These are phyloP conservation scores for Mortierella sp. DNA, from an alignment of 371 early-diverging fungal species.

Conservation along the genomic window DNA sequence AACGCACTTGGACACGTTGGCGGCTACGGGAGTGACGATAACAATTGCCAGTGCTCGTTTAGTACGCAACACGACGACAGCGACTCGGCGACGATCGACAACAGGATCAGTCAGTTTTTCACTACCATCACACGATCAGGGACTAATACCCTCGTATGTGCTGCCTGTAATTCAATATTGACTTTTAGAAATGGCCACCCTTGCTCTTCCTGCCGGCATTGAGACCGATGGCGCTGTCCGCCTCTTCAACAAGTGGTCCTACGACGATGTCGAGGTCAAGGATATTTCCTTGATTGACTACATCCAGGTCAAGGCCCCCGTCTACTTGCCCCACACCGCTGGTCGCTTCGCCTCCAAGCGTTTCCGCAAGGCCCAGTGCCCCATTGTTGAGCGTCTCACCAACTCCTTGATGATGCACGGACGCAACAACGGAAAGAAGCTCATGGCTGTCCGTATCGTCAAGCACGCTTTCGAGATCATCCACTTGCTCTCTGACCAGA, in stretches of 20 bases:
- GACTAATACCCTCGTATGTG: background rate
- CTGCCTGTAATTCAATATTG: background rate
- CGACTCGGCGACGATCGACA: background rate
- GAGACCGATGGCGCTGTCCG: conserved; percentile 76
- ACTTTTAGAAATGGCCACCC: conserved; percentile 68
- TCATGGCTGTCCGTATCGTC: conserved; percentile 98
- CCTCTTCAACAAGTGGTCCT: conserved; percentile 97
- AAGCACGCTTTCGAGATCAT: conserved; percentile 99
- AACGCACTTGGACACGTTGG: background rate
- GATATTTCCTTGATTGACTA: conserved; percentile 97
- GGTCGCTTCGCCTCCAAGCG: conserved; percentile 98
- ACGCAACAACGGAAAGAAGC: conserved; percentile 99
- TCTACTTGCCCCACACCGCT: conserved; percentile 98
- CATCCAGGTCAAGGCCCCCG: conserved; percentile 93
- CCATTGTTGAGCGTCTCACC: conserved; percentile 99
- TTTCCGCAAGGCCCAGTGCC: conserved; percentile 99
- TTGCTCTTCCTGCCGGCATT: conserved; percentile 77
- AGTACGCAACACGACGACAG: background rate
- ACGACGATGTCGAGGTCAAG: conserved; percentile 96
- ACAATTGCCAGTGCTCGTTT: background rate
- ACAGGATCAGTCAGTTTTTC: background rate
- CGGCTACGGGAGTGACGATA: background rate
- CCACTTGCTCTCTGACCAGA: conserved; percentile 98
- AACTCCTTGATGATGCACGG: conserved; percentile 99
- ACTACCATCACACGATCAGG: background rate